Base-by-base conservation (phyloP, 1,284 basidiomycete species). In the Inonotus hispidus region DNA sequence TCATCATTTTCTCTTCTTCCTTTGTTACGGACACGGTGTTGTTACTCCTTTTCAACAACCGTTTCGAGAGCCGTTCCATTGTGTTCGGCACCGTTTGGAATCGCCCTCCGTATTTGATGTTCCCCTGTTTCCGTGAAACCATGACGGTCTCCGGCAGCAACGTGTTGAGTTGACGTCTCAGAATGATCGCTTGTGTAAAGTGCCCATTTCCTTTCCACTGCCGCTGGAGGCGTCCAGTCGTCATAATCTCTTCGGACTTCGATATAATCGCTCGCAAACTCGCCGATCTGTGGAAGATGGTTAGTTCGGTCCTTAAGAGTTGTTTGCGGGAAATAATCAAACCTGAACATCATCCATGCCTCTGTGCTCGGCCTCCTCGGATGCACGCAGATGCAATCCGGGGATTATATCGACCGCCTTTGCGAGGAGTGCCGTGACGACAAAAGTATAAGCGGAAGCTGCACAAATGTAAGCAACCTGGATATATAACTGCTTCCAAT, bases 271-370 rank as follows among this genome's bases (percentile, higher is more conserved):
- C 78, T 84, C 29, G 86, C 88, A 66, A 89, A 90, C 70, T 90
- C 88, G 63, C 88, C 88, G 59, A 89, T 87, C 86, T 89, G 65
- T 52, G 32, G 2, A 29, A 38, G n/a, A 21, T 43, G 10, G 29
- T 14, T 38, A 54, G 54, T 38, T n/a, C 4, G 16, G n/a, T 13
- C 27, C 1, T 32, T 27, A 11, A 16, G 2, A 19, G n/a, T 29
- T n/a, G 13, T 38, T 38, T 23, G 7, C n/a, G 37, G 32, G 61
- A 57, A 19, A 16, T 7, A 11, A 41, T 69, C 82, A 66, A 66
- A 90, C 88, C 80, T 94, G 88, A 37, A 85, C 82, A 68, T 91
- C 92, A 72, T 98, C 94, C 82, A 96, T 89, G 55, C 94, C 94
- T 57, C 93, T 79, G 60, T 82, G 82, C 77, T 97, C 93, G 37